phyloP scores from a whole-genome alignment of 768 basidiomycete species.

The Daedaleopsis nitida region DNA sequence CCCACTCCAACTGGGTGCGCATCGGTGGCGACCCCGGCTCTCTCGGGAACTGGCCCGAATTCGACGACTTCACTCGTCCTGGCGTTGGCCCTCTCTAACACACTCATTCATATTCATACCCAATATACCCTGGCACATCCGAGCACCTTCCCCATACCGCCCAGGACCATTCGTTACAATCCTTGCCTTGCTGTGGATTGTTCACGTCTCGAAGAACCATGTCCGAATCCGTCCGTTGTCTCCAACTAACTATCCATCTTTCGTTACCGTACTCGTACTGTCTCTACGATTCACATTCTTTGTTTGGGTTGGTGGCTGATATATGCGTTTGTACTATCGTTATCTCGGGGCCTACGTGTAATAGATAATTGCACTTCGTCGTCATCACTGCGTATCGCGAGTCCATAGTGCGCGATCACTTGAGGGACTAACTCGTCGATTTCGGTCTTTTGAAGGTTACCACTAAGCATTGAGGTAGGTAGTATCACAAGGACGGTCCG shows the following conservation, averaged over 20 bases:
- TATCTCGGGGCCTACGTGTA: neutral
- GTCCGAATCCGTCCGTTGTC: neutral
- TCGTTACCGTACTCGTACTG: neutral
- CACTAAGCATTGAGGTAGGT: no score
- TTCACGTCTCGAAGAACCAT: neutral
- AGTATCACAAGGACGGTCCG: no score
- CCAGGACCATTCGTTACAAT: neutral
- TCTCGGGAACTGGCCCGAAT: slow-evolving; percentile 74
- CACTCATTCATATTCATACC: neutral
- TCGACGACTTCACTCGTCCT: slow-evolving; percentile 67
- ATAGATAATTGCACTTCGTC: no score
- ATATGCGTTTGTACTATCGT: neutral
- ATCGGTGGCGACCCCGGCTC: slow-evolving; percentile 75
- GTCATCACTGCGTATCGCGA: no score
- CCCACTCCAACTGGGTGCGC: slow-evolving; percentile 71
- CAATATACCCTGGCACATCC: no score
- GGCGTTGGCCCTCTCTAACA: slow-evolving; percentile 43
- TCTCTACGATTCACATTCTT: neutral
- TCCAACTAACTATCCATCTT: neutral
- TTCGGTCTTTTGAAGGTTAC: no score
- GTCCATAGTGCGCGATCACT: no score
- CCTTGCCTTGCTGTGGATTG: neutral
- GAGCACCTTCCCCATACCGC: no score
- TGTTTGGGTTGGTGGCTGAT: neutral
- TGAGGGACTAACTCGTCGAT: no score